Percentiles rank a stretch among this genome's conserved stretches.
phyloP scores from a whole-genome alignment of 345 rosid species.

The Trapa incisa region DNA sequence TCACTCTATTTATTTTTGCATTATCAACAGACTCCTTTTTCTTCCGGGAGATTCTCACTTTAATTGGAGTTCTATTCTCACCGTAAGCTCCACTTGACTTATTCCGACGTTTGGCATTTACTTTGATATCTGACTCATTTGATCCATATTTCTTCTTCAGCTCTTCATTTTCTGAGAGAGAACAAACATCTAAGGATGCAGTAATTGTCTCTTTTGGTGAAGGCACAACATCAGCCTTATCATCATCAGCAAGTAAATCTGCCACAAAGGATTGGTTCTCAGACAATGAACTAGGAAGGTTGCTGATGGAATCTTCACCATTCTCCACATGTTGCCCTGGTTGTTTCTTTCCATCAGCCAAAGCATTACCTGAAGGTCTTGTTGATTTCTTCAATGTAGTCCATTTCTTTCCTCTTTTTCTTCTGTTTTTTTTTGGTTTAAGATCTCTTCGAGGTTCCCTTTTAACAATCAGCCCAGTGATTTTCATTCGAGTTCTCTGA shows the following conservation, averaged over 20 bases:
- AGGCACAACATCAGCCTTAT: conserved; percentile 15
- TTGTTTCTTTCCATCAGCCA: conserved; percentile 32
- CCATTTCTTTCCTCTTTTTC: conserved; percentile 11
- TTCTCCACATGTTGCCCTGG: conserved; percentile 18
- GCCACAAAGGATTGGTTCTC: conserved; percentile 17
- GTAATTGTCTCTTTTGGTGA: conserved; percentile 10
- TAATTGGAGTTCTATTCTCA: conserved; percentile 10
- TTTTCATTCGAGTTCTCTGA: conserved; percentile 7
- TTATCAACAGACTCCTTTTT: neutral
- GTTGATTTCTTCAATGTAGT: conserved; percentile 5
- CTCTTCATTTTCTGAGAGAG: conserved; percentile 19
- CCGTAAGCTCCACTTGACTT: conserved; percentile 4
- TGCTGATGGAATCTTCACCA: conserved; percentile 9
- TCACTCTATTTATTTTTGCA: neutral
- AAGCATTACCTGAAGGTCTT: neutral
- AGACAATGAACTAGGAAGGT: neutral
- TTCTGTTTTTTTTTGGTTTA: neutral
- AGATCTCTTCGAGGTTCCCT: neutral
- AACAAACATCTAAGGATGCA: conserved; percentile 9
- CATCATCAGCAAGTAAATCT: conserved; percentile 30
- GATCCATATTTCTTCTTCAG: conserved; percentile 47
- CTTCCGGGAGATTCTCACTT: conserved; percentile 9
- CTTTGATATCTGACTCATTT: conserved; percentile 29
- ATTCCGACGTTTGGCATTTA: neutral
- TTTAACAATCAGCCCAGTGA: neutral